phyloP scores from a whole-genome alignment of 1,284 basidiomycete genomes.

The Mrakiaceae sp. region DNA sequence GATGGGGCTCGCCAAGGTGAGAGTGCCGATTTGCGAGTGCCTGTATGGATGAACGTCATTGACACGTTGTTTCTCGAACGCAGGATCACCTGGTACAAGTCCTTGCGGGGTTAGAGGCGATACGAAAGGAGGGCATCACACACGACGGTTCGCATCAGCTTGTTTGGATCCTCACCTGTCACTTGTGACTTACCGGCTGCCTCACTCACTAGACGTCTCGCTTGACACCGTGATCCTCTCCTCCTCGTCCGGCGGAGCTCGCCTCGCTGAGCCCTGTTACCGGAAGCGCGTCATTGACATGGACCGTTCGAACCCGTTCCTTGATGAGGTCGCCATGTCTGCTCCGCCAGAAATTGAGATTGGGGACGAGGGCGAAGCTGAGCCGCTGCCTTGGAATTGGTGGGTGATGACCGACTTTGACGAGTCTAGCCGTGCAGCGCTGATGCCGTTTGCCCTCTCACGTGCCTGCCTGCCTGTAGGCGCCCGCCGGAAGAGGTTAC shows the following conservation, averaged over 20 bases:
- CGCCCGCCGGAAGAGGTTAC: conserved; percentile 34
- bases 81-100: conserved; percentile 32
- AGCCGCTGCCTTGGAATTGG: conserved; percentile 12
- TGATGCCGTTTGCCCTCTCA: too few relatives aligned
- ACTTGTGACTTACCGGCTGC: too few relatives aligned
- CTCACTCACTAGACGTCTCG: conserved; percentile 21
- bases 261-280: conserved; percentile 30
- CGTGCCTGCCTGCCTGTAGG: conserved; percentile 18
- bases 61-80: too few relatives aligned
- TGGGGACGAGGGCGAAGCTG: conserved; percentile 10
- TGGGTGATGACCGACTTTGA: not conserved
- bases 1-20: conserved; percentile 28
- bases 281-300: conserved; percentile 31
- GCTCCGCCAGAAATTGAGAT: conserved; percentile 27
- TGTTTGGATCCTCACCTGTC: not conserved
- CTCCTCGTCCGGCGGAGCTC: conserved; percentile 21
- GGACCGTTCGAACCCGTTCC: conserved; percentile 35
- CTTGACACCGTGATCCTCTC: conserved; percentile 27
- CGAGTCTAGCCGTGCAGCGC: too few relatives aligned
- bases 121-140: conserved; percentile 27
- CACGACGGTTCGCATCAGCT: conserved; percentile 28
- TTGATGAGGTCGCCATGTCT: conserved; percentile 24
- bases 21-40: not conserved
- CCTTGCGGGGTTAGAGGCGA: conserved; percentile 28
- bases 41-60: too few relatives aligned